These are phyloP conservation scores for Puccinia triticina DNA, from an alignment of 1,284 basidiomycete genomes.

Conservation along the genomic window DNA sequence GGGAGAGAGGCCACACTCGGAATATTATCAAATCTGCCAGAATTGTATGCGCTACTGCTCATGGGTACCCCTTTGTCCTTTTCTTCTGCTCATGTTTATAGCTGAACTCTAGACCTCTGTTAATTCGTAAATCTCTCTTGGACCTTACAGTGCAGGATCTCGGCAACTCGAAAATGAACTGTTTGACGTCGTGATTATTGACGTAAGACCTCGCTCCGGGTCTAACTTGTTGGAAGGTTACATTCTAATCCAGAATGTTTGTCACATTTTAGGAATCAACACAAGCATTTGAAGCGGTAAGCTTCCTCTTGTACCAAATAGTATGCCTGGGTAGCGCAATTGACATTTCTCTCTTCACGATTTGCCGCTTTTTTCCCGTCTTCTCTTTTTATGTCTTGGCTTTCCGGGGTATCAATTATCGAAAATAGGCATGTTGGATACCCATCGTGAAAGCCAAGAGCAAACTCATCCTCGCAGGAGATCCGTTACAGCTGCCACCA, in stretches of 20 bases:
- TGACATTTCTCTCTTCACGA: not conserved
- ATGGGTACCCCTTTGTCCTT: slow-evolving; percentile 75
- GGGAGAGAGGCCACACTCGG: slow-evolving; percentile 25
- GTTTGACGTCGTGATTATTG: slow-evolving; percentile 50
- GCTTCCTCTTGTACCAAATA: slow-evolving; percentile 66
- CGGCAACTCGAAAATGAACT: slow-evolving; percentile 49
- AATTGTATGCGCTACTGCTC: slow-evolving; percentile 56
- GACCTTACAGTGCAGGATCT: slow-evolving; percentile 29
- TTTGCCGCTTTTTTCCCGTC: slow-evolving; percentile 32
- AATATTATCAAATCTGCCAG: slow-evolving; percentile 27
- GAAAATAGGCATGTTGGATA: slow-evolving; percentile 82
- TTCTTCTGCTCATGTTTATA: slow-evolving; percentile 70
- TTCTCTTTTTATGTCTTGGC: slow-evolving; percentile 44
- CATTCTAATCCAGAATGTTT: not conserved
- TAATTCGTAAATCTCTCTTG: slow-evolving; percentile 4
- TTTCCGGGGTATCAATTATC: slow-evolving; percentile 22
- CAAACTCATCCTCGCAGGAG: slow-evolving; percentile 76
- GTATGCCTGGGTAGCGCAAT: slow-evolving; percentile 85
- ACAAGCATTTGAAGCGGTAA: slow-evolving; percentile 64
- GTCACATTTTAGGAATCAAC: slow-evolving; percentile 43
- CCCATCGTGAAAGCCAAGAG: slow-evolving; percentile 81
- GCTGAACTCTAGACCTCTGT: slow-evolving; percentile 49
- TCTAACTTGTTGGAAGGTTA: not conserved
- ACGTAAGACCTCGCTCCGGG: slow-evolving; percentile 13
- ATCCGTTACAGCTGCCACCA: slow-evolving; percentile 72